Evolutionary conservation across 2,329 filamentous ascomycete genomes (phyloP), one percentile per base, ranked within the genome.

Genomic region (Diaporthe longicolla): DNA sequence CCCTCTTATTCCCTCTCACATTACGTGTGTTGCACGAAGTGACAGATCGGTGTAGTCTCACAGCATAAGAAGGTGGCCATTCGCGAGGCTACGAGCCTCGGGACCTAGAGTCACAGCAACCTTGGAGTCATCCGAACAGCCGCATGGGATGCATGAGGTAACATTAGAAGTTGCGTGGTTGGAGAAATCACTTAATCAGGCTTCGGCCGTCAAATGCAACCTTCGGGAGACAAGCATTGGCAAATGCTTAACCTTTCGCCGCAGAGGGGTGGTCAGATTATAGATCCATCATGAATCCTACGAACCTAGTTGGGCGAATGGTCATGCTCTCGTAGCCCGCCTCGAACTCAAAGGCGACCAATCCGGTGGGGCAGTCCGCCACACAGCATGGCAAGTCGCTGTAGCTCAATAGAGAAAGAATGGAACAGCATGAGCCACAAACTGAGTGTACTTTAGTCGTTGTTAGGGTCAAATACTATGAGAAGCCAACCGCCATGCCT

Each of bases 311-410:
- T 61, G 37, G 24, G 37, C 58, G 58, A 61, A 29, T 45, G 26
- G 58, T 29, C 9, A 45, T 13, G 24, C 29, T 24, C 8, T n/a
- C 3, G 37, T 45, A 29, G 37, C 37, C n/a, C 58, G 58, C 37
- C 58, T 61, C 17, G 24, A 61, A 61, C 58, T 43, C 37, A 61
- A 8, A 61, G 24, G 21, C 17, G 19, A 26, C 58, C 58, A 61
- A 61, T 45, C 58, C 58, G 58, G 45, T 43, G 58, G 37, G 58
- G 58, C 58, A 61, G 58, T 61, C 58, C 58, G 58, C 43, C 58
- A 45, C 58, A 61, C 37, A 43, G 26, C 37, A 43, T 29, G 13
- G 17, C 2, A 29, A 26, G 58, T 45, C 58, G 43, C 37, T 43
- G 37, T 21, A 15, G 19, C 58, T n/a, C 10, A 19, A n/a, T 13